Conservation (phyloP, 2,329 filamentous ascomycete species). For the Xylariaceae sp. region DNA sequence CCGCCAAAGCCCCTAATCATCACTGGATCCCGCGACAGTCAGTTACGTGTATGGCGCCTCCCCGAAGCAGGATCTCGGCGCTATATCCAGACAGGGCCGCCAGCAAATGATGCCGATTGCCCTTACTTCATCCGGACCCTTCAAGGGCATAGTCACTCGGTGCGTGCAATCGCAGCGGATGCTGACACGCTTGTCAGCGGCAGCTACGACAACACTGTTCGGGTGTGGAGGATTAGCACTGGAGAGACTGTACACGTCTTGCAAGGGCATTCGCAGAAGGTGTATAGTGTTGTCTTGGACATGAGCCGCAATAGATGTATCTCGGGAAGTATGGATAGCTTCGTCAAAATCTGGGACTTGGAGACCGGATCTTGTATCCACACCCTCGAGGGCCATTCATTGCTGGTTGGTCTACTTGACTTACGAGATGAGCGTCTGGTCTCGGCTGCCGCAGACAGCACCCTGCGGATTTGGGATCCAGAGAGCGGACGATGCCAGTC, state of each 20-base stretch:
- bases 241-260: conserved; percentile 82
- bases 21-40: conserved; percentile 92
- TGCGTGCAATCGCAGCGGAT: conserved; percentile 91
- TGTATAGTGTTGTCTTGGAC: conserved; percentile 95
- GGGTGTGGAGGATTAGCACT: conserved; percentile 96
- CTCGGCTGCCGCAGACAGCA: conserved; percentile 92
- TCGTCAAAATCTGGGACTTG: conserved; percentile 96
- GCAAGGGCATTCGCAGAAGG: conserved; percentile 84
- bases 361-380: conserved; percentile 79
- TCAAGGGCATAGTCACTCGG: conserved; percentile 84
- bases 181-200: conserved; percentile 95
- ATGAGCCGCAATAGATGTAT: conserved; percentile 91
- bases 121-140: conserved; percentile 91
- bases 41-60: conserved; percentile 88
- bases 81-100: conserved; percentile 75
- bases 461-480: conserved; percentile 93
- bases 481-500: conserved; percentile 87
- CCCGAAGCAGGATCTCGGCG: conserved; percentile 73
- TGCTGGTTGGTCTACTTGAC: conserved; percentile 88
- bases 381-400: conserved; percentile 87
- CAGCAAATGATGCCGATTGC: conserved; percentile 73
- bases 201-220: conserved; percentile 91
- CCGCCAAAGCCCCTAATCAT: conserved; percentile 95
- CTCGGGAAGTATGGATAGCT: conserved; percentile 96
- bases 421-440: conserved; percentile 86